phyloP scores from a whole-genome alignment of 352 stramenopile species.

The Phytopythium cucurbitacearum region DNA sequence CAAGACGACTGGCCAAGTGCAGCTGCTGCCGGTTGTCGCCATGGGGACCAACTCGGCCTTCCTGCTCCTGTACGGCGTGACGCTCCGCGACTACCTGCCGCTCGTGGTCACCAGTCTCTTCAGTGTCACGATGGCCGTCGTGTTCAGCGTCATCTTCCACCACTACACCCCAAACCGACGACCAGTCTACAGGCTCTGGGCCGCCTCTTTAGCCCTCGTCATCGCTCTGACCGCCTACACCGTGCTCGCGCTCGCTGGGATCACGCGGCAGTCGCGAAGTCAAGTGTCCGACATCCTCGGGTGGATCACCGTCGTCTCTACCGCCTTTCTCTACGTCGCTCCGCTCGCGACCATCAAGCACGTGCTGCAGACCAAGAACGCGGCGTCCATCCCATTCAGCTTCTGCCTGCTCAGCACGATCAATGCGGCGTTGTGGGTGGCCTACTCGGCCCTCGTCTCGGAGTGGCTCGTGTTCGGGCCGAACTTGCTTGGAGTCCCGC shows the following conservation, averaged over 20 bases:
- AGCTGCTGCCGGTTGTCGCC: slow-evolving; percentile 8
- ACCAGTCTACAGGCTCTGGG: slow-evolving; percentile 14
- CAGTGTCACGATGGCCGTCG: slow-evolving; percentile 27
- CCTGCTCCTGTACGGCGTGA: slow-evolving; percentile 5
- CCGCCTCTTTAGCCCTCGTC: too few relatives aligned
- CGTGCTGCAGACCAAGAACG: slow-evolving; percentile 18
- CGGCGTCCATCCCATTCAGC: slow-evolving; percentile 21
- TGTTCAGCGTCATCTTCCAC: slow-evolving; percentile 50
- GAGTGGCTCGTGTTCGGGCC: slow-evolving; percentile 21
- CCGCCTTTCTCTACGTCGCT: slow-evolving; percentile 19
- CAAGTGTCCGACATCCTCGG: slow-evolving; percentile 13
- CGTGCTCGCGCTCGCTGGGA: slow-evolving; percentile 2
- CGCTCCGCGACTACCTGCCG: slow-evolving; percentile 38
- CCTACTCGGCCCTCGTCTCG: slow-evolving; percentile 19
- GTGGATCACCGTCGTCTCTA: slow-evolving; percentile 15
- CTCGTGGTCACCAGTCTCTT: slow-evolving; percentile 49
- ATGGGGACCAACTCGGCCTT: slow-evolving; percentile 6
- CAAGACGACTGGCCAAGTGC: slow-evolving; percentile 3
- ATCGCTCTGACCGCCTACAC: slow-evolving; percentile 7
- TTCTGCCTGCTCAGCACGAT: slow-evolving; percentile 25
- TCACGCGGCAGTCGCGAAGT: slow-evolving; percentile 3
- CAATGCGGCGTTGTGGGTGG: slow-evolving; percentile 26
- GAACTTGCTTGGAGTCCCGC: slow-evolving; percentile 11
- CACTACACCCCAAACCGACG: slow-evolving; percentile 22
- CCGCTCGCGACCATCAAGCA: slow-evolving; percentile 19